These are phyloP conservation scores for Clarireedia homoeocarpa DNA, from an alignment of 2,329 filamentous ascomycete species.

Conservation along the genomic window DNA sequence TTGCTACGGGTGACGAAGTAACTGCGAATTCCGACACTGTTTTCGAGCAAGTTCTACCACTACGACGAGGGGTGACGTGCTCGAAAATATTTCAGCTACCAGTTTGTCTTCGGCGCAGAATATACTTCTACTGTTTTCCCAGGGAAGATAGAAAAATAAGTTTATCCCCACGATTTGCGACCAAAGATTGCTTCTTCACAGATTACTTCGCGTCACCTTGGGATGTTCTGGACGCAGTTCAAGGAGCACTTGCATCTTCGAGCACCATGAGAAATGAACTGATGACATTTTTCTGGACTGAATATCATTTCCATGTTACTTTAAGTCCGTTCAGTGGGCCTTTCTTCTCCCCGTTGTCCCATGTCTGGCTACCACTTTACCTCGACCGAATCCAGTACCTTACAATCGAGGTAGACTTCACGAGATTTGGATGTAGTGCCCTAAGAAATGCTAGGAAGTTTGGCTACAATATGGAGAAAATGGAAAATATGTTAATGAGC, in stretches of 20 bases:
- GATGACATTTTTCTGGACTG: conserved; percentile 27
- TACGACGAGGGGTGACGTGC: too few species aligned
- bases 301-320: conserved; percentile 28
- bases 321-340: conserved; percentile 21
- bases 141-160: conserved; percentile 18
- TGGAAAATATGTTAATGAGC: conserved; percentile 11
- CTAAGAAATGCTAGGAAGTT: conserved; percentile 11
- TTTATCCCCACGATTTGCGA: conserved; percentile 21
- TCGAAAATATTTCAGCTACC: conserved; percentile 17
- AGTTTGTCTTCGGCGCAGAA: conserved; percentile 15
- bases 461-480: conserved; percentile 13
- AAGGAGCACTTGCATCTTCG: conserved; percentile 18
- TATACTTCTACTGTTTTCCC: conserved; percentile 24
- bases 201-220: conserved; percentile 22
- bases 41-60: conserved; percentile 1
- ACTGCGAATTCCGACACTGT: not conserved
- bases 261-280: conserved; percentile 21
- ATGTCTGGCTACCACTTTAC: conserved; percentile 21
- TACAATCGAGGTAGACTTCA: conserved; percentile 28
- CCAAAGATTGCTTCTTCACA: conserved; percentile 18
- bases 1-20: conserved; percentile 6
- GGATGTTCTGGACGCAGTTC: conserved; percentile 21
- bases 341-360: conserved; percentile 21
- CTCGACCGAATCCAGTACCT: conserved; percentile 22
- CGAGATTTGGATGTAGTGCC: conserved; percentile 21